A percentile compares a stretch with the other conserved stretches of the same genome.
phyloP scores from a whole-genome alignment of 768 basidiomycete species.

The Russula sp. region DNA sequence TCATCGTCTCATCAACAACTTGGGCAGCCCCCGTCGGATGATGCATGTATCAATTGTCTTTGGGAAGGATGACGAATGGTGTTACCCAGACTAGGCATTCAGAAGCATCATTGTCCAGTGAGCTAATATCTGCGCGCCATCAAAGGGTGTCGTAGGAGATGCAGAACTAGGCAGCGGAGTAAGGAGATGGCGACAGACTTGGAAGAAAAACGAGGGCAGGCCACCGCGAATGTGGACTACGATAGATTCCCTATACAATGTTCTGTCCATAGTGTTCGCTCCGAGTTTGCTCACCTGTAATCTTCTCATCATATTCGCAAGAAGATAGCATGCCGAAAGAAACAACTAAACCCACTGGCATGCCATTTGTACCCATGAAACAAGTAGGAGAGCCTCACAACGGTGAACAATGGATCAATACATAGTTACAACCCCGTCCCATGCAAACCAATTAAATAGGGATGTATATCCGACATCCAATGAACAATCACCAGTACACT shows the following conservation, averaged over 20 bases:
- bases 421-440: no score
- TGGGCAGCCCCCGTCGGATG: slow-evolving; percentile 9
- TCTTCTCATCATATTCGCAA: no score
- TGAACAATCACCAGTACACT: no score
- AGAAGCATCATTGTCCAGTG: slow-evolving; percentile 16
- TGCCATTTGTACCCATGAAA: no score
- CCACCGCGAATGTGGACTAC: slow-evolving; percentile 21
- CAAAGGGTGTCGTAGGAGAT: slow-evolving; percentile 23
- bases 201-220: slow-evolving; percentile 19
- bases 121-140: slow-evolving; percentile 18
- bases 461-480: no score
- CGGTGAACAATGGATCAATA: no score
- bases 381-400: no score
- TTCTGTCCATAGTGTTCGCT: neutral
- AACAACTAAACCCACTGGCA: no score
- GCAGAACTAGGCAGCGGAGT: slow-evolving; percentile 15
- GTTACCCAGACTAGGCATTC: slow-evolving; percentile 7
- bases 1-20: neutral
- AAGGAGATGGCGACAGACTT: slow-evolving; percentile 12
- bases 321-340: no score
- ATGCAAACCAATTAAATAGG: no score
- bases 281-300: neutral
- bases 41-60: slow-evolving; percentile 12
- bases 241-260: slow-evolving; percentile 8
- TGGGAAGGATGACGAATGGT: slow-evolving; percentile 12